A percentile compares a stretch with the other conserved stretches of the same genome.
phyloP scores from a whole-genome alignment of 2,329 filamentous ascomycete species.

The Triangularia setosa region DNA sequence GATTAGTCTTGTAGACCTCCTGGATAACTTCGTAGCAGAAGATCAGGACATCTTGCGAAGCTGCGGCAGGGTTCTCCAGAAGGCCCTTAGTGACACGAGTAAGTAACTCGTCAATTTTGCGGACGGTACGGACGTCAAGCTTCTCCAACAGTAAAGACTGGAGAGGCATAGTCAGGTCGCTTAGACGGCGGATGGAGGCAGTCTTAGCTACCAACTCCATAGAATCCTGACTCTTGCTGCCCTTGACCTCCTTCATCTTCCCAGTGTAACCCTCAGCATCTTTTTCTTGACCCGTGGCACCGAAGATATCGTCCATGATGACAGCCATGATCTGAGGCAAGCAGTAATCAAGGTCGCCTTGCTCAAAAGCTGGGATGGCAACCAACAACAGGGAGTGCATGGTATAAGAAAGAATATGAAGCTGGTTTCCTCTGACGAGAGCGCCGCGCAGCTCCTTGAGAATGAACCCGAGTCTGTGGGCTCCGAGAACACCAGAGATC shows the following conservation, averaged over 20 bases:
- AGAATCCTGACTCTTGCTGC: constrained; percentile 95
- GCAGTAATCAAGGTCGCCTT: constrained; percentile 88
- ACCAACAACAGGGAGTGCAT: constrained; percentile 85
- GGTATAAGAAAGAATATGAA: constrained; percentile 93
- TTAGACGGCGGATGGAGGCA: constrained; percentile 69
- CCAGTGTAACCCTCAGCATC: constrained; percentile 93
- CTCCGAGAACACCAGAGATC: constrained; percentile 75
- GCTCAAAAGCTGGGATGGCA: constrained; percentile 65
- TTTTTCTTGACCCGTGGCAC: constrained; percentile 87
- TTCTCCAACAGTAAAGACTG: constrained; percentile 77
- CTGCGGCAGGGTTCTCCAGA: constrained; percentile 73
- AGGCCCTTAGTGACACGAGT: constrained; percentile 79
- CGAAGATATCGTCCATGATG: constrained; percentile 97
- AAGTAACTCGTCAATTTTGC: constrained; percentile 87
- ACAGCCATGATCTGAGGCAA: constrained; percentile 72
- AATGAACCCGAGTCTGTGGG: constrained; percentile 85
- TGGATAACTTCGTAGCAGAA: constrained; percentile 96
- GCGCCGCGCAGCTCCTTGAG: constrained; percentile 83
- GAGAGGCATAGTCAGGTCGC: constrained; percentile 72
- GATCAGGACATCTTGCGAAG: constrained; percentile 76
- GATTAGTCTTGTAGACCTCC: constrained; percentile 69
- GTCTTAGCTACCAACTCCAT: constrained; percentile 89
- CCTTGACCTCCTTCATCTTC: constrained; percentile 96
- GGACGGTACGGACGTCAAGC: constrained; percentile 75
- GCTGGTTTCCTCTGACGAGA: constrained; percentile 80